These are phyloP conservation scores for Nannizziopsis arthrosporioides DNA, from an alignment of 2,329 filamentous ascomycete genomes.

Conservation along the genomic window DNA sequence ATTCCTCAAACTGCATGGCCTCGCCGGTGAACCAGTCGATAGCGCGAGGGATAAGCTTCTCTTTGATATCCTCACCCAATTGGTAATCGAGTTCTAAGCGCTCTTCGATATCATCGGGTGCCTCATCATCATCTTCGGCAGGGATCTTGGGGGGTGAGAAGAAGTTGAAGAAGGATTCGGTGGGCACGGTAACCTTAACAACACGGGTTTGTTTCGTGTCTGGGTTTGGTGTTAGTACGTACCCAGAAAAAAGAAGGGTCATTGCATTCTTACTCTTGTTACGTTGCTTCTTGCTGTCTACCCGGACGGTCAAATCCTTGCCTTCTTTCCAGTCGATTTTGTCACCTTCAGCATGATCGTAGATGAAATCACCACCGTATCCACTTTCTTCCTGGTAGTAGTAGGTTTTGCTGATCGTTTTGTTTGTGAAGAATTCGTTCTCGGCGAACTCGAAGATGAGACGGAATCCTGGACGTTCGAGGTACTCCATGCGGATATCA, in stretches of 20 bases:
- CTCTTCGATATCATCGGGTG: conserved; percentile 86
- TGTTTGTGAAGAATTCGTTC: conserved; percentile 97
- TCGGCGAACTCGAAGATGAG: conserved; percentile 94
- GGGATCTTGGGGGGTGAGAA: conserved; percentile 91
- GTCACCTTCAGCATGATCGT: conserved; percentile 95
- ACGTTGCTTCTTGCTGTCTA: conserved; percentile 99
- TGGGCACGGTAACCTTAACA: conserved; percentile 97
- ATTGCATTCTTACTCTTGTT: conserved; percentile 80
- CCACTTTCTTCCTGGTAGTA: conserved; percentile 98
- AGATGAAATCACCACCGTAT: conserved; percentile 98
- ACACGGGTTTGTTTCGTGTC: conserved; percentile 98
- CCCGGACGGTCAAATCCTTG: conserved; percentile 83
- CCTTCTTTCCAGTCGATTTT: conserved; percentile 94
- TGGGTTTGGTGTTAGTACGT: conserved; percentile 30
- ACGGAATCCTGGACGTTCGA: conserved; percentile 94
- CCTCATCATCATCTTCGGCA: conserved; percentile 59
- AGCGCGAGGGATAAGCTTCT: conserved; percentile 95
- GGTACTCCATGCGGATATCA: conserved; percentile 98
- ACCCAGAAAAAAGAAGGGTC: neutral
- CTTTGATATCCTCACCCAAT: conserved; percentile 97
- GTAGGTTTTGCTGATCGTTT: conserved; percentile 94
- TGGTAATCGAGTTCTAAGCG: conserved; percentile 97
- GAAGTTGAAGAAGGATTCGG: conserved; percentile 98
- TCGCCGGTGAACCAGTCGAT: conserved; percentile 99
- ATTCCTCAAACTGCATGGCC: conserved; percentile 89